These are phyloP conservation scores for Gossypium lobatum DNA, from an alignment of 441 rosid genomes.

Conservation along the genomic window DNA sequence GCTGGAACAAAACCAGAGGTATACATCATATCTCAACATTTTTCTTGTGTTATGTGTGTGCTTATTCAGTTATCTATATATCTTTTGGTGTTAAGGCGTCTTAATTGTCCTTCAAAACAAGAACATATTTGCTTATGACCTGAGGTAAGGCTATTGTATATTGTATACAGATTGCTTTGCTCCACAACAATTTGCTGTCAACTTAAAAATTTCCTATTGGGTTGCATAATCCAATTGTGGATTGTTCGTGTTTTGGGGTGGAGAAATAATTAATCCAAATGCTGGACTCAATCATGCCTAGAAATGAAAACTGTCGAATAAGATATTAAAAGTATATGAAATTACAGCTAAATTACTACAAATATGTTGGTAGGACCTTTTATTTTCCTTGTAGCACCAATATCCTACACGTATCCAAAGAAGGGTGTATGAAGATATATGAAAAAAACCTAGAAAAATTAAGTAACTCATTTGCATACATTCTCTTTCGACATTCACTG, in stretches of 20 bases:
- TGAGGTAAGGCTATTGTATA: not conserved
- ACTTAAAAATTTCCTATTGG: not conserved
- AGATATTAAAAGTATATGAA: not conserved
- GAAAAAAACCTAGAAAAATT: not conserved
- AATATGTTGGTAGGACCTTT: not conserved
- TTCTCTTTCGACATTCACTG: too few species aligned
- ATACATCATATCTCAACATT: conserved; percentile 6
- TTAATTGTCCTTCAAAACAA: not conserved
- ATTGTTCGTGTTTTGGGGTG: not conserved
- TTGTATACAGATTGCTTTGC: not conserved
- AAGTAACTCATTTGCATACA: not conserved
- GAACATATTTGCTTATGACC: not conserved
- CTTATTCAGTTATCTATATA: not conserved
- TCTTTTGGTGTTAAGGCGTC: not conserved
- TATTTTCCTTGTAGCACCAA: not conserved
- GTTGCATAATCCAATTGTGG: not conserved
- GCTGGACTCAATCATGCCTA: not conserved
- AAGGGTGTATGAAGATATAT: not conserved
- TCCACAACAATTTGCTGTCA: not conserved
- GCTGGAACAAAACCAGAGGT: conserved; percentile 81
- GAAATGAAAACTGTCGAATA: not conserved
- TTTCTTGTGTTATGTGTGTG: not conserved
- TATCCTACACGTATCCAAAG: not conserved
- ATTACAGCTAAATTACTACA: not conserved
- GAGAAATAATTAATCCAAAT: not conserved